Percentiles rank a stretch among this genome's conserved stretches.
Evolutionary conservation across 1,284 basidiomycete species (phyloP).

Genomic region (Ustilago crameri): DNA sequence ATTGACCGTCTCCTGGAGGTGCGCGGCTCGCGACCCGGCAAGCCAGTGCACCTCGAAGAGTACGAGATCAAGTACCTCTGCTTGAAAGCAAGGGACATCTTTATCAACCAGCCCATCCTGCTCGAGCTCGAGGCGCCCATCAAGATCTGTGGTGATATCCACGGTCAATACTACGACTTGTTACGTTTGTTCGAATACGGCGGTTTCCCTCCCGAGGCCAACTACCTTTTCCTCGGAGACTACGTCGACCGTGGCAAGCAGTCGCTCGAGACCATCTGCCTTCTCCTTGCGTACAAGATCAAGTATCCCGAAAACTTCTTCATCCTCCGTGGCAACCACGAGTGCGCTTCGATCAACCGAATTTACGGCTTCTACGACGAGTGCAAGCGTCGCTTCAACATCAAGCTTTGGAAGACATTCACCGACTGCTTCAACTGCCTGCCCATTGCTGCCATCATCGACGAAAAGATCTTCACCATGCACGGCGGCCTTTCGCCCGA

Average conservation of each 20-base stretch:
- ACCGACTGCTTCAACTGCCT: conserved; percentile 97
- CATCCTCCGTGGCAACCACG: conserved; percentile 92
- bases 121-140: conserved; percentile 94
- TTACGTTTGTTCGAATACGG: conserved; percentile 93
- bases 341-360: conserved; percentile 92
- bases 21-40: conserved; percentile 89
- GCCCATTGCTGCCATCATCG: conserved; percentile 94
- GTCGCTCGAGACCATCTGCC: conserved; percentile 89
- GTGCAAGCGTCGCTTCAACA: conserved; percentile 97
- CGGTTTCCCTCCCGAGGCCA: conserved; percentile 93
- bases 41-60: conserved; percentile 91
- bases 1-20: conserved; percentile 72
- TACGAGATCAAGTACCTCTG: conserved; percentile 96
- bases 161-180: conserved; percentile 94
- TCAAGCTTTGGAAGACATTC: conserved; percentile 97
- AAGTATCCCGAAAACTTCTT: conserved; percentile 99
- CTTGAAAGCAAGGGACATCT: conserved; percentile 92
- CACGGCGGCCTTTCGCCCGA: conserved; percentile 93
- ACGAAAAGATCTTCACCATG: conserved; percentile 92
- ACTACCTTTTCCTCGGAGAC: conserved; percentile 94
- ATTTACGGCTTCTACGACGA: conserved; percentile 98
- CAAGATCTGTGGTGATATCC: conserved; percentile 96
- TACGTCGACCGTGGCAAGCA: conserved; percentile 96
- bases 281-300: conserved; percentile 91
- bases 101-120: conserved; percentile 93